Evolutionary conservation across 768 basidiomycete genomes (phyloP).

Genomic region (Holtermannia corniformis): DNA sequence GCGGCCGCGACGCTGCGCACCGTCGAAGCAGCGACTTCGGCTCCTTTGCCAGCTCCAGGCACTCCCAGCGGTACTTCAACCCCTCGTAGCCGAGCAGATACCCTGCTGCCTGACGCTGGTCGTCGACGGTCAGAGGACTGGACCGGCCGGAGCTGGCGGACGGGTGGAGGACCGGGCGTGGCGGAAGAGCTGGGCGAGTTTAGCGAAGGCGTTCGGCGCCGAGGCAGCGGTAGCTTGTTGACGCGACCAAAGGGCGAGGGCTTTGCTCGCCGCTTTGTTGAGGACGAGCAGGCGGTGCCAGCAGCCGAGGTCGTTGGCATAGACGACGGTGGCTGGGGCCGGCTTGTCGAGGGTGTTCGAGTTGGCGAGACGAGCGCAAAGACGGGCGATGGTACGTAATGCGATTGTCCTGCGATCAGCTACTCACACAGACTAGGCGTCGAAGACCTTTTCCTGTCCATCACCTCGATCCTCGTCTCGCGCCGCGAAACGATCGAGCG

Average conservation of each 20-base stretch:
- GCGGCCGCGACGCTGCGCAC: constrained; percentile 21
- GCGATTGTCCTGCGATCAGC: not conserved
- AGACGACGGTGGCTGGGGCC: constrained; percentile 21
- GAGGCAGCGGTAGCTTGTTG: constrained; percentile 23
- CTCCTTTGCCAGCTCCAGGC: not conserved
- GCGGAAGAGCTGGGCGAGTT: constrained; percentile 32
- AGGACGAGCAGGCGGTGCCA: not conserved
- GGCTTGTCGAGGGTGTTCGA: constrained; percentile 25
- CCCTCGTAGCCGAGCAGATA: not conserved
- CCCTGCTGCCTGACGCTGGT: not conserved
- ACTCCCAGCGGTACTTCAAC: not conserved
- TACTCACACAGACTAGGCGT: constrained; percentile 14
- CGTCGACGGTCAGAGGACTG: constrained; percentile 29
- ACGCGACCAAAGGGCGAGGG: not conserved
- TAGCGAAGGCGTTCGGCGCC: constrained; percentile 24
- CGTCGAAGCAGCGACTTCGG: constrained; percentile 13
- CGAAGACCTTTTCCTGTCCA: constrained; percentile 29
- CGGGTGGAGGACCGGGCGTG: constrained; percentile 28
- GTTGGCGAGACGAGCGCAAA: constrained; percentile 32
- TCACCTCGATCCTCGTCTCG: constrained; percentile 26
- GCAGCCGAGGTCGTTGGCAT: not conserved
- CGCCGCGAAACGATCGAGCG: constrained; percentile 31
- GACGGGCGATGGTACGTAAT: constrained; percentile 29
- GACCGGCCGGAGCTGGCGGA: constrained; percentile 23
- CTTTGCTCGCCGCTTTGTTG: not conserved